phyloP scores from a whole-genome alignment of 2,329 filamentous ascomycete species.

The Waltergamsia citrina region DNA sequence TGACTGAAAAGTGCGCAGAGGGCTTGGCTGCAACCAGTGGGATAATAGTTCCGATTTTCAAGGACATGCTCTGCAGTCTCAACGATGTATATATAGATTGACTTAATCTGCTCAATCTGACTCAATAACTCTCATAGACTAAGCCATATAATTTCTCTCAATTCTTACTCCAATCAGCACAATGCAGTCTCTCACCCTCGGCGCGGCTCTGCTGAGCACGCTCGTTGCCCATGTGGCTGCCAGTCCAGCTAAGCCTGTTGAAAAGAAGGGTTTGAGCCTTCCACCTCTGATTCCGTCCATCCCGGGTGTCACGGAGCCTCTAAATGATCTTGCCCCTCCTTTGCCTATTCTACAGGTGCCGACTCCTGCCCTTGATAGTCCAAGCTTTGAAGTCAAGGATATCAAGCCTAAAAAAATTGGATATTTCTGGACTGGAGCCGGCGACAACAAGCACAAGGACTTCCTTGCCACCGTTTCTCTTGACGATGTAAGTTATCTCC shows the following conservation, averaged over 20 bases:
- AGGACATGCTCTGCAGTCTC: no score
- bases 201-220: slow-evolving; percentile 9
- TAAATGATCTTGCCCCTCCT: slow-evolving; percentile 39
- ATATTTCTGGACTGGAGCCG: slow-evolving; percentile 54
- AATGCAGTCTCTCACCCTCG: slow-evolving; percentile 3
- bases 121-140: slow-evolving; percentile 2
- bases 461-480: slow-evolving; percentile 50
- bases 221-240: slow-evolving; percentile 9
- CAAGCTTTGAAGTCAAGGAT: slow-evolving; percentile 39
- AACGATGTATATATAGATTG: slow-evolving; percentile 4
- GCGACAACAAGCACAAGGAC: slow-evolving; percentile 49
- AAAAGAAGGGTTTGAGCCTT: slow-evolving; percentile 22
- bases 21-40: no score
- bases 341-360: slow-evolving; percentile 50
- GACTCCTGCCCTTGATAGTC: slow-evolving; percentile 46
- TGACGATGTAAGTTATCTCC: slow-evolving; percentile 47
- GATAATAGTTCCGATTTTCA: no score
- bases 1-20: no score
- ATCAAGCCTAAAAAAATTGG: slow-evolving; percentile 58
- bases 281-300: slow-evolving; percentile 49
- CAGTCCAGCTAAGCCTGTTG: slow-evolving; percentile 5
- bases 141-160: not conserved
- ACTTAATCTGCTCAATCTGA: slow-evolving; percentile 6
- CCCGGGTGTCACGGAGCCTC: slow-evolving; percentile 47
- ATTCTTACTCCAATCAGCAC: not conserved